Base-by-base conservation (phyloP, 176 grass and related monocot species). In the Cocos nucifera region DNA sequence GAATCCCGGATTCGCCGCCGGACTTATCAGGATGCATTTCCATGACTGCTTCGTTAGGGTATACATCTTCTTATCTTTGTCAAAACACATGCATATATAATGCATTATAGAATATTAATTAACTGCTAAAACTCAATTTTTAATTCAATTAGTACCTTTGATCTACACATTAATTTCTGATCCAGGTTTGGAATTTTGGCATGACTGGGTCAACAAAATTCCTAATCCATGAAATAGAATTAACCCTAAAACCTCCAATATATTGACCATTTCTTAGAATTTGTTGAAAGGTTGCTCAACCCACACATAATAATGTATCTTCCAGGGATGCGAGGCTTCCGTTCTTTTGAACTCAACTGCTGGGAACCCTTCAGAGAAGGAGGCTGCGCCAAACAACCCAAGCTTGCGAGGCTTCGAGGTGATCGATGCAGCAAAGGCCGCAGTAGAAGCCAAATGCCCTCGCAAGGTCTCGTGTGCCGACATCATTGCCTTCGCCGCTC, bases 21-120 rank as follows among this genome's bases (percentile, higher is more conserved):
- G 77, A 0, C 72, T 95, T 19, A 79, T 95, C 79, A 73, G 90
- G 15, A 82, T 95, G 74, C 84, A 88, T 53, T 95, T 95, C 69
- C 88, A 93, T 50, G 89, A 93, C 44, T 93, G 89, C 72, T 94
- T 95, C 57, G 84, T 95, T 25, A 62, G 84, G 68, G 88, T 91
- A 79, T 35, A 19, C 15, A 63, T 44, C 35, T 14, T 3, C 9
- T 44, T 44, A 12, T 14, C 35, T 14, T 2, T 3, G 35, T 14
- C 12, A 44, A 44, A 44, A 12, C 35, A 3, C 35, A 14, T 44
- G 35, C 32, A 39, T 25, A 21, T 21, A 21, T 21, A 21, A 21
- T 21, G 2, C 2, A 27, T 3, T 3, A 12, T 44, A 44, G 9
- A 12, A 14, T 9, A 12, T 0, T 12, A 44, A 12, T 3, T 12